Evolutionary conservation across 768 basidiomycete genomes (phyloP).

Genomic region (Piloderma croceum): DNA sequence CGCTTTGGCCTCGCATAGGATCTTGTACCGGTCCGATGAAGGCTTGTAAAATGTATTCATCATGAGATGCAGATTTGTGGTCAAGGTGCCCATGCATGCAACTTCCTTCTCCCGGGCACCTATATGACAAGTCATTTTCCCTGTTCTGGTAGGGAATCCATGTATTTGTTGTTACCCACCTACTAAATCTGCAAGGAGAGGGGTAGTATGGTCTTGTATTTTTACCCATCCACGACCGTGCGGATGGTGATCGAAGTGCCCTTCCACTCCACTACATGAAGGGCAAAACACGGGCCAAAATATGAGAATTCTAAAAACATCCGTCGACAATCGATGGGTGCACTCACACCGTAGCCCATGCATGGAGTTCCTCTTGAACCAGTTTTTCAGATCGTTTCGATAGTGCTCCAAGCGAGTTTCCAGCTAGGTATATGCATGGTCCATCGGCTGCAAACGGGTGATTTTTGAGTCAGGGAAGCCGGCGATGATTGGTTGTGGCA

Average conservation of each 20-base stretch:
- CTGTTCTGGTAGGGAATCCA: too few species aligned
- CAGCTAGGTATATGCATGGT: conserved; percentile 82
- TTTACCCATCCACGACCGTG: conserved; percentile 76
- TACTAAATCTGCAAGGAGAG: conserved; percentile 73
- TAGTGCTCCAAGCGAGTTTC: conserved; percentile 88
- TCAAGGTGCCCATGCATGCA: conserved; percentile 92
- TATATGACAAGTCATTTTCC: too few species aligned
- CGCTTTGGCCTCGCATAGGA: conserved; percentile 88
- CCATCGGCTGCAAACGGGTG: conserved; percentile 32
- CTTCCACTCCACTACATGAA: conserved; percentile 66
- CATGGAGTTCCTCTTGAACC: conserved; percentile 75
- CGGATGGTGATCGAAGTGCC: conserved; percentile 92
- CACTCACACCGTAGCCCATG: conserved; percentile 71
- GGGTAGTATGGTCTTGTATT: conserved; percentile 66
- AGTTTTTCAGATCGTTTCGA: conserved; percentile 67
- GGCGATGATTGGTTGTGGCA: conserved; percentile 5
- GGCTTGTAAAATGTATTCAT: conserved; percentile 94
- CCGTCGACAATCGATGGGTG: conserved; percentile 3
- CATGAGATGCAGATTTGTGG: conserved; percentile 92
- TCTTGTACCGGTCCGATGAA: conserved; percentile 78
- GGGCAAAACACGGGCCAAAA: not conserved
- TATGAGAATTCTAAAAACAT: not conserved
- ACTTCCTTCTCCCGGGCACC: conserved; percentile 88
- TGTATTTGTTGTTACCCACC: conserved; percentile 42
- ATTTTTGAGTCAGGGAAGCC: not conserved